phyloP scores from a whole-genome alignment of 495 filamentous ascomycete species.

The Cercophora scortea region DNA sequence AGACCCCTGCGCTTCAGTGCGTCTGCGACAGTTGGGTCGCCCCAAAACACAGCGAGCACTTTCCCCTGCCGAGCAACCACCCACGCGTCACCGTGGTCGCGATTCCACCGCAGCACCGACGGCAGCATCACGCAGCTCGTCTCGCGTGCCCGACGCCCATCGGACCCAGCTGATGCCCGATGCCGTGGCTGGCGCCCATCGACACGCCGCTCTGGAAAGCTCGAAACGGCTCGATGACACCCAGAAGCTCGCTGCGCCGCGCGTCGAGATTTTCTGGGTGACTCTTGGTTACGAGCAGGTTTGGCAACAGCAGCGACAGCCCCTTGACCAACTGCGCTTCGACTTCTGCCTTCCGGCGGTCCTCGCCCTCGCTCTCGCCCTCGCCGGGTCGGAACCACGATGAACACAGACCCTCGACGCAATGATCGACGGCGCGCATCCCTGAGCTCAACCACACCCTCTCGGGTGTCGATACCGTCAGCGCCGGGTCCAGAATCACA shows the following conservation, averaged over 20 bases:
- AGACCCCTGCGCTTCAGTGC: conserved; percentile 30
- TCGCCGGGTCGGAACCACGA: conserved; percentile 16
- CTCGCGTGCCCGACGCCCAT: conserved; percentile 57
- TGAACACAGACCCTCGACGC: conserved; percentile 51
- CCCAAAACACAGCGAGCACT: conserved; percentile 42
- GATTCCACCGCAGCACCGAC: conserved; percentile 53
- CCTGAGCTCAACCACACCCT: conserved; percentile 56
- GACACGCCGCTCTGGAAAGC: conserved; percentile 19
- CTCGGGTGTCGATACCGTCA: conserved; percentile 47
- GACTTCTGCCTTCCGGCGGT: neutral
- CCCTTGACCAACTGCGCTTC: conserved; percentile 28
- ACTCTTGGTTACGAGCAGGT: conserved; percentile 41
- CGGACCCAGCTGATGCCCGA: conserved; percentile 60
- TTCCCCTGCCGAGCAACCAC: conserved; percentile 38
- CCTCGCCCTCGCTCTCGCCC: conserved; percentile 19
- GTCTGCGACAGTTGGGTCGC: conserved; percentile 33
- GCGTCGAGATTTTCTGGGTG: conserved; percentile 38
- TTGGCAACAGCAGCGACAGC: conserved; percentile 42
- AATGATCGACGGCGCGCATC: conserved; percentile 57
- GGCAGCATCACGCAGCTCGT: conserved; percentile 59
- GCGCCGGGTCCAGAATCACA: conserved; percentile 51
- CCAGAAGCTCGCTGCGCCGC: conserved; percentile 31
- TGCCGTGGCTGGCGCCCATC: conserved; percentile 51
- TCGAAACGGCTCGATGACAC: conserved; percentile 19
- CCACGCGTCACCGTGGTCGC: conserved; percentile 23